Evolutionary conservation across 192 early-diverging fungal species (phyloP).

Genomic region (Linnemannia hyalina): DNA sequence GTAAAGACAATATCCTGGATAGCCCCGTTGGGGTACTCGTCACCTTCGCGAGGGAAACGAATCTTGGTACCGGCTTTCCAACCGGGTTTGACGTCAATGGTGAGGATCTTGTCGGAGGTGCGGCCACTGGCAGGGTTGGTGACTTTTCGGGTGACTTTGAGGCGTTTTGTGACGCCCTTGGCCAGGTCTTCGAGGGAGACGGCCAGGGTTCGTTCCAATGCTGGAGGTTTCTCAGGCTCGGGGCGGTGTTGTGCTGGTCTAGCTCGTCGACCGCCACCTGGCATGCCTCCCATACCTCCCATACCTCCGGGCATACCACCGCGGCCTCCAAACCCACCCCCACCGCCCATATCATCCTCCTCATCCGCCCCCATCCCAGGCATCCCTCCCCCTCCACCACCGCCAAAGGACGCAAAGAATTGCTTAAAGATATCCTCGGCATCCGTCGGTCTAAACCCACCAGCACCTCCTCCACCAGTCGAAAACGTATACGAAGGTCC

Average conservation of each 20-base stretch:
- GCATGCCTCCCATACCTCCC: constrained; percentile 18
- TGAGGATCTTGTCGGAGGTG: constrained; percentile 83
- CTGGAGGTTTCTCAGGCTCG: constrained; percentile 43
- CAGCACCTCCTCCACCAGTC: constrained; percentile 46
- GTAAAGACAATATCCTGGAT: constrained; percentile 95
- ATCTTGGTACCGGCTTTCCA: constrained; percentile 99
- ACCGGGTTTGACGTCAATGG: constrained; percentile 90
- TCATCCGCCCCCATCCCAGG: constrained; percentile 57
- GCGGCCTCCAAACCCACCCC: constrained; percentile 51
- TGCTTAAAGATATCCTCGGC: constrained; percentile 93
- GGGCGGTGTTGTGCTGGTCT: neutral
- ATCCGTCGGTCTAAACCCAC: constrained; percentile 75
- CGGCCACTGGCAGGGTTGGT: constrained; percentile 52
- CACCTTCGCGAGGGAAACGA: constrained; percentile 90
- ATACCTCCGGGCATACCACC: constrained; percentile 49
- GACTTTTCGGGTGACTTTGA: constrained; percentile 89
- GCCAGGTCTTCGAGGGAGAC: constrained; percentile 94
- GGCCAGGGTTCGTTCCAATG: constrained; percentile 77
- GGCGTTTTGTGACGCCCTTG: constrained; percentile 88
- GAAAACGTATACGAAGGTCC: constrained; percentile 78
- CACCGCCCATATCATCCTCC: constrained; percentile 64
- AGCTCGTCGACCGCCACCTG: constrained; percentile 41
- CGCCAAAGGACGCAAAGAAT: constrained; percentile 79
- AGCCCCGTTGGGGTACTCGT: constrained; percentile 82
- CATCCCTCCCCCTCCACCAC: constrained; percentile 52